Evolutionary conservation across 257 asterid genomes (phyloP).

Genomic region (Cinchona pubescens): DNA sequence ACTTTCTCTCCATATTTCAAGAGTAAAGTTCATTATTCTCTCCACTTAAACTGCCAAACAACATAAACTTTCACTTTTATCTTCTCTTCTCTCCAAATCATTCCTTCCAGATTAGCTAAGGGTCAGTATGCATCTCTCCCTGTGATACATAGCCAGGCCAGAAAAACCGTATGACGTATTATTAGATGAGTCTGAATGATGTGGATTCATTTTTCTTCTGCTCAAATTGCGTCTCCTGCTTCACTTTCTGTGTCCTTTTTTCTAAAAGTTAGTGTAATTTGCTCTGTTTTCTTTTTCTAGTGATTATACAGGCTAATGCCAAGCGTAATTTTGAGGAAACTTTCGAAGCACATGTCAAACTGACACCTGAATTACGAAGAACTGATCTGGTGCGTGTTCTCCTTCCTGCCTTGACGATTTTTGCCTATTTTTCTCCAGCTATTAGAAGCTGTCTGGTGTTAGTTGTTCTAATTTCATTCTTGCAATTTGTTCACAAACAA

Average conservation of each 20-base stretch:
- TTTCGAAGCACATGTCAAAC: slow-evolving; percentile 84
- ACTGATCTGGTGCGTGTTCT: slow-evolving; percentile 75
- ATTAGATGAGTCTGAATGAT: background rate
- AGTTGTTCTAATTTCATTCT: too few species aligned
- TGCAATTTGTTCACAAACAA: too few species aligned
- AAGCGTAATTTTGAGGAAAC: slow-evolving; percentile 74
- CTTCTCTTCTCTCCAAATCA: too few species aligned
- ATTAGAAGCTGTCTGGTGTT: background rate
- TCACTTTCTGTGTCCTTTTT: slow-evolving; percentile 8
- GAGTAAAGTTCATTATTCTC: too few species aligned
- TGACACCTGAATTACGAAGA: slow-evolving; percentile 86
- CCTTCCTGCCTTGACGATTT: slow-evolving; percentile 5
- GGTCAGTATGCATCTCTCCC: too few species aligned
- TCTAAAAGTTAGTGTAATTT: slow-evolving; percentile 29
- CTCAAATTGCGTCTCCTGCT: background rate
- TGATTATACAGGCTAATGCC: slow-evolving; percentile 68
- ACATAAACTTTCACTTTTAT: too few species aligned
- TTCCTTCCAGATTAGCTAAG: too few species aligned
- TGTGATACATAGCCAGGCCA: background rate
- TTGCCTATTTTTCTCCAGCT: background rate
- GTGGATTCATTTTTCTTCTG: background rate
- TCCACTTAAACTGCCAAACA: too few species aligned
- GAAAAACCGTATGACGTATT: too few species aligned
- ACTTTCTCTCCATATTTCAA: too few species aligned
- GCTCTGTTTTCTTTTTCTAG: slow-evolving; percentile 36